phyloP scores from a whole-genome alignment of 352 stramenopile species.

The Globisporangium barbulae region DNA sequence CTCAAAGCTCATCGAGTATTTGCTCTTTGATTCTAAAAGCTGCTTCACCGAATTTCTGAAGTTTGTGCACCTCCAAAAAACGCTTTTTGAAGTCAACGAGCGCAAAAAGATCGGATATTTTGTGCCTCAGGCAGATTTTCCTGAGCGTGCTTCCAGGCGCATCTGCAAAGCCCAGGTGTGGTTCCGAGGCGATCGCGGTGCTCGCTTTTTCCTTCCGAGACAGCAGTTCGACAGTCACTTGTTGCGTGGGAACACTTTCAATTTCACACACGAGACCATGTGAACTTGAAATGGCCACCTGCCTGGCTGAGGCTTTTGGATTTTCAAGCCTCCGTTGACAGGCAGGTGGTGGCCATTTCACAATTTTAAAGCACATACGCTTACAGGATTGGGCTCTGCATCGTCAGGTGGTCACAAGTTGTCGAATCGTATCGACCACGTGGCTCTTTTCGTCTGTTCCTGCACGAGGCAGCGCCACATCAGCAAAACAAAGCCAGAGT shows the following conservation, averaged over 20 bases:
- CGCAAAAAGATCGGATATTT: not conserved
- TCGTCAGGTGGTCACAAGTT: not conserved
- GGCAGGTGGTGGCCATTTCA: no score
- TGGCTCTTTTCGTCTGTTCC: not conserved
- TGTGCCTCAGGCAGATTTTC: not conserved
- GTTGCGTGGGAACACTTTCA: not conserved
- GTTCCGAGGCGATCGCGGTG: not conserved
- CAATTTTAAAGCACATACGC: no score
- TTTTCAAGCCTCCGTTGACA: not conserved
- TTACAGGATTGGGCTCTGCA: no score
- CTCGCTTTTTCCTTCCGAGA: not conserved
- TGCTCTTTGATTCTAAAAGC: no score
- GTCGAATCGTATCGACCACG: not conserved
- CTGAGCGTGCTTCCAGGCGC: not conserved
- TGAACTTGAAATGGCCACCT: no score
- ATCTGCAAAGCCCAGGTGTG: not conserved
- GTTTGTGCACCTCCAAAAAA: no score
- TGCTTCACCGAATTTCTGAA: no score
- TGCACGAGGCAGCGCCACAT: not conserved
- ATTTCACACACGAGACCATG: no score
- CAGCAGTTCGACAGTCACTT: not conserved
- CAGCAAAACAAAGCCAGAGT: slow-evolving; percentile 5
- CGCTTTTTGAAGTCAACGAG: no score
- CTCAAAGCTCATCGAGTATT: no score
- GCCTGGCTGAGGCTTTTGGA: not conserved